Base-by-base conservation (phyloP, 371 early-diverging fungal genomes). In the Apophysomyces ossiformis region DNA sequence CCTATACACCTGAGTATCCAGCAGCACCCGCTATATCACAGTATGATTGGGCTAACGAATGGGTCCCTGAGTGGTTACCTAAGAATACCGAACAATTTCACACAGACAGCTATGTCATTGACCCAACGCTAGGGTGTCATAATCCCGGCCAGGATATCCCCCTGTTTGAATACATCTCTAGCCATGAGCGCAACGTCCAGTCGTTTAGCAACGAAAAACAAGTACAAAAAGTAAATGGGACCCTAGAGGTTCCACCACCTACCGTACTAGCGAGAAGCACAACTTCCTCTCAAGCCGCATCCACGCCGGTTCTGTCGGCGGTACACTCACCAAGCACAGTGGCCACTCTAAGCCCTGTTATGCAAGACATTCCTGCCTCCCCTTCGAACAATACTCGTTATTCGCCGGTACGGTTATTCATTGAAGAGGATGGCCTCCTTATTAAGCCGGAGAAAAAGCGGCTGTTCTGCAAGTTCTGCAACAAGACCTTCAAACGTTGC, bases 401-500 rank as follows among this genome's bases (percentile, higher is more conserved):
- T 50, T 9, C 54, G 2, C 57, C 50, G 9, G 37, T 63, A 39
- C 5, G 56, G 8, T 11, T 63, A 5, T 32, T 21, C 11, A 11
- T 50, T 21, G 54, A 50, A 21, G 21, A 50, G 26, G 54, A 50
- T 5, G 21, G 21, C 21, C 8, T n/a, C 21, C 21, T 50, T 21
- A 5, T 21, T 26, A 50, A 50, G 11, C 54, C 54, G 1, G 54
- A 50, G 21, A 16, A 26, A 26, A 50, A 50, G 21, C 4, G 54
- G 21, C 54, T 50, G 0, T 26, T 21, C 21, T 50, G 54, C 54
- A 50, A 50, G 21, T 50, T 50, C 54, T 50, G 54, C 21, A 50
- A 50, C 9, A 50, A 50, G 35, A 50, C n/a, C 8, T 50, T 50
- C 54, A 50, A 50, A 50, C 54, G 54, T 7, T 50, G 54, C 21